Conservation (phyloP, 331 rosid species). For the Rosa hybrid region DNA sequence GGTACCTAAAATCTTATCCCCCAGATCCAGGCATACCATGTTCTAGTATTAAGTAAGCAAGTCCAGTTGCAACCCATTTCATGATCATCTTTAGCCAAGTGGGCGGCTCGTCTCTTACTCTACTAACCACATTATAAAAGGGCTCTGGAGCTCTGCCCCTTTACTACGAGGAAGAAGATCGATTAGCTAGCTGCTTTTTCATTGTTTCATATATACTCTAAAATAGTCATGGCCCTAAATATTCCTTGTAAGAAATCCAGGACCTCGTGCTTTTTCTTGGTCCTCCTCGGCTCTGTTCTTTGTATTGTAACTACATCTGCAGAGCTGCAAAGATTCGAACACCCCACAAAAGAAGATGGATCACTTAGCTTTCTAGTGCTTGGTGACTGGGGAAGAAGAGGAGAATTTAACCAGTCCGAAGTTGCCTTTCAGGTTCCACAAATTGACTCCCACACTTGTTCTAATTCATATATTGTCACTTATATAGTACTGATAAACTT, state of each 20-base stretch:
- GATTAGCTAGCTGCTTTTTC: neutral
- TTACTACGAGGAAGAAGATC: neutral
- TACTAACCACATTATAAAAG: neutral
- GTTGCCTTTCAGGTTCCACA: conserved; percentile 73
- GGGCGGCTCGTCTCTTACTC: neutral
- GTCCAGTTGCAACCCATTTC: neutral
- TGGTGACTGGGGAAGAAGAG: conserved; percentile 93
- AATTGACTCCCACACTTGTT: neutral
- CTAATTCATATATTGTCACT: neutral
- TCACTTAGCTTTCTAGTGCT: conserved; percentile 75
- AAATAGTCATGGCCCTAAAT: conserved; percentile 26
- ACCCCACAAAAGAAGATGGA: conserved; percentile 50
- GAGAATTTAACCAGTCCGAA: conserved; percentile 71
- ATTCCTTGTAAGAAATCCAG: conserved; percentile 7
- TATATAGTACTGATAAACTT: neutral
- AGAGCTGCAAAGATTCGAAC: conserved; percentile 53
- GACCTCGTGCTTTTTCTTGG: conserved; percentile 18
- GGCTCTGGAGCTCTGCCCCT: neutral
- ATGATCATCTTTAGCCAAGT: neutral
- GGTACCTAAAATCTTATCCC: neutral
- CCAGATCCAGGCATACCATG: neutral
- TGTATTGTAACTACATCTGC: conserved; percentile 38
- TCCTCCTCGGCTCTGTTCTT: conserved; percentile 29
- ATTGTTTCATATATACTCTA: neutral
- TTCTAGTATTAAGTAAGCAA: neutral